Base-by-base conservation (phyloP, 2,329 filamentous ascomycete species). In the Monosporascus sp. region DNA sequence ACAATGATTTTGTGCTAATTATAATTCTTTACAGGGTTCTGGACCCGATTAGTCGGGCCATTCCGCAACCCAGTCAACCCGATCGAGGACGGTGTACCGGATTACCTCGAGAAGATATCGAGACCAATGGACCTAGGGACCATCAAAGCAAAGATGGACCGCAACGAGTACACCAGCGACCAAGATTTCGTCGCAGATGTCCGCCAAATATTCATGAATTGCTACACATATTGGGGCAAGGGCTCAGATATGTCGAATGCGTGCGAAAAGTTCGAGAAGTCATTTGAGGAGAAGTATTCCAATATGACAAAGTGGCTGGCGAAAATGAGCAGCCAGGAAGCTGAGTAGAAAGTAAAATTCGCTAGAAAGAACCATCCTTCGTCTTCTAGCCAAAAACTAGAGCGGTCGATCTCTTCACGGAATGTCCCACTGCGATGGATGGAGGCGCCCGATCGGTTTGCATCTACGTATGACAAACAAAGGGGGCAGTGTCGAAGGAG, bases 41-140 rank as follows among this genome's bases (percentile, higher is more conserved):
- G 83, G 83, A 86, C 83, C 0, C 79, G 83, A n/a, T 74, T 85
- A 0, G 82, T 86, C 3, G 81, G 81, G 0, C 81, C 82, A 0
- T 86, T 86, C 67, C 78, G 77, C 45, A 77, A 85, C 24, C 78
- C 83, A 0, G 83, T 86, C 7, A 76, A 83, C 53, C 82, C 83
- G 0, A 63, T 69, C 3, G 72, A 75, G 38, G 81, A 86, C 58
- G 78, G 78, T 19, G 80, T 85, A 2, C 82, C 82, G 2, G 82
- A 85, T 63, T 86, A 86, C 66, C 70, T 83, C 22, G 75, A 81
- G 11, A 83, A 84, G 63, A 71, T 86, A 54, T 81, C 79, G 67
- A 75, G 71, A 48, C 83, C 83, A 0, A 86, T 86, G 82, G 82
- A 85, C 59, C 75, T 86, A 3, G 72, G 69, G 45, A 84, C 80